Conservation (phyloP, 2,329 filamentous ascomycete genomes). For the Ceratocystis albifundus region DNA sequence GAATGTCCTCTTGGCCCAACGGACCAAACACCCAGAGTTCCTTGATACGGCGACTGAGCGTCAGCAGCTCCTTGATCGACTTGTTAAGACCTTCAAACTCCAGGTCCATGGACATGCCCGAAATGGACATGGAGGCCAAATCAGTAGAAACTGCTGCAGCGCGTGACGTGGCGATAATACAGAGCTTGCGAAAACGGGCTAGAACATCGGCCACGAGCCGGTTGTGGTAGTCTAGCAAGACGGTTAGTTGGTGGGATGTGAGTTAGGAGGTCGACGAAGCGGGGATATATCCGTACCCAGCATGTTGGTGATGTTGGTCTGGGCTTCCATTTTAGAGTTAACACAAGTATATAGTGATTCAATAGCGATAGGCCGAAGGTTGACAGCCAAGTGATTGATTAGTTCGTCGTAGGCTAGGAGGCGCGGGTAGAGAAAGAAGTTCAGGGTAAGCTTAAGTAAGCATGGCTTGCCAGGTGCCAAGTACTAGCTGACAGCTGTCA, state of each 20-base stretch:
- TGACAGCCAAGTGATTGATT: background rate
- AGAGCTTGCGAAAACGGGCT: slow-evolving; percentile 35
- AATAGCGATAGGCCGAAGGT: background rate
- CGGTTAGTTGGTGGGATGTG: slow-evolving; percentile 17
- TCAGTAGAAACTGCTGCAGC: slow-evolving; percentile 35
- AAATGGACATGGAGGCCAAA: slow-evolving; percentile 35
- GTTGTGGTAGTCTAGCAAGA: slow-evolving; percentile 34
- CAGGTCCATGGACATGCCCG: slow-evolving; percentile 36
- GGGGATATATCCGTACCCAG: slow-evolving; percentile 29
- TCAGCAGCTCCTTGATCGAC: slow-evolving; percentile 37
- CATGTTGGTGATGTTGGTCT: slow-evolving; percentile 28
- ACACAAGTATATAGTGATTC: background rate
- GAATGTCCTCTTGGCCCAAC: slow-evolving; percentile 32
- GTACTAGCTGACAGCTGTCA: background rate
- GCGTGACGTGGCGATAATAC: slow-evolving; percentile 33
- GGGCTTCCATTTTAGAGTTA: slow-evolving; percentile 18
- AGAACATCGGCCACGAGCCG: slow-evolving; percentile 37
- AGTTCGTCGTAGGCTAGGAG: background rate
- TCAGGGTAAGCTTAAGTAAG: background rate
- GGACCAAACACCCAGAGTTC: slow-evolving; percentile 38
- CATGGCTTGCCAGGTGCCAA: background rate
- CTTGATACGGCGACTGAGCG: slow-evolving; percentile 36
- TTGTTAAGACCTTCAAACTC: slow-evolving; percentile 37
- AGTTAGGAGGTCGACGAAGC: slow-evolving; percentile 3
- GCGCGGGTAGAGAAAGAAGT: background rate